Base-by-base conservation (phyloP, 2,329 filamentous ascomycete species). In the Lachnellula suecica region DNA sequence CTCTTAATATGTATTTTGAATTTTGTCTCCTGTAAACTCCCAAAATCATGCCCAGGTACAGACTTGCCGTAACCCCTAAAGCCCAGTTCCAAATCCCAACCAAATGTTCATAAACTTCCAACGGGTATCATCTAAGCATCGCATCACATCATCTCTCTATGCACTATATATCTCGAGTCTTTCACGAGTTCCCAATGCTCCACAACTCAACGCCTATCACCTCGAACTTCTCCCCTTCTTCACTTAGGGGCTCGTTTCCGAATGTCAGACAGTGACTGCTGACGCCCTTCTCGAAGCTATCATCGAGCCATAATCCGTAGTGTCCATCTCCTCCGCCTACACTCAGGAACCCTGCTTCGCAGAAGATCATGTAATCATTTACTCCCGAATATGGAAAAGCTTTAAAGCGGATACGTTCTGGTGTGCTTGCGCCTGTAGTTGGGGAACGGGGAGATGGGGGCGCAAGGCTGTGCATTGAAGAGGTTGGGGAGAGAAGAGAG, bases 321-420 rank as follows among this genome's bases (percentile, higher is more conserved):
- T 89, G 88, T 1, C 94, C 93, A 62, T 96, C 91, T 40, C 79
- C 90, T 50, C 91, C 93, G 10, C 94, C 94, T 19, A 97, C 79
- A 64, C 89, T 94, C 40, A 99, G 71, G 68, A 89, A 97, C 22
- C 85, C 82, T 3, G 83, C 78, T 72, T 97, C 91, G 71, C 93
- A 97, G 65, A 95, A 88, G 61, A 97, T 94, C 75, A 93, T 91
- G 69, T 96, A 99, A 70, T 97, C 94, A 69, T 99, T 97, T 37
- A 96, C 82, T 4, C 94, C 94, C 51, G 89, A 95, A 67, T 97
- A 97, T 0, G 93, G 92, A 64, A 97, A 99, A 0, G 93, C 93
- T 72, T 96, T 97, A 79, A 99, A 99, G 19, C 94, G 85, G 61
- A 97, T 90, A 23, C 84, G 80, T 56, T 93, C 89, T 4, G 84